Evolutionary conservation across 176 grass and related monocot species (phyloP), one percentile per base, ranked within the genome.

Genomic region (Rhynchospora breviuscula): DNA sequence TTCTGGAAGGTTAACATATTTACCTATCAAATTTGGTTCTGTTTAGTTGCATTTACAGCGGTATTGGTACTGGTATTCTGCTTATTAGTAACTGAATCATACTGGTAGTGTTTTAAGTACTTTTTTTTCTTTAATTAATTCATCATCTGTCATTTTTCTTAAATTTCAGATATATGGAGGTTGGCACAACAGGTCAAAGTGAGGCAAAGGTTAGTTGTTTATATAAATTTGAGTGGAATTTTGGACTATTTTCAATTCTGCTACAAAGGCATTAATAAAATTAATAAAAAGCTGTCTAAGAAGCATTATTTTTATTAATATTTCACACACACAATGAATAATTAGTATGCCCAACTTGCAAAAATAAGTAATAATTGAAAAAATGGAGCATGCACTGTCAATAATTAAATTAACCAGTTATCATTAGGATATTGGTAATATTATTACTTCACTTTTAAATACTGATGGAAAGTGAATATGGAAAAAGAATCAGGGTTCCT

Each of bases 151-250:
- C 22, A 81, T 46, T n/a, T 80, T 62, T 82, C 48, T 10, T 81
- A 65, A 70, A 74, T 91, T 94, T 87, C 92, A 98, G 95, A 98
- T 89, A 98, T 98, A 53, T 95, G 91, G 92, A 88, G 84, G 84
- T 88, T 98, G 79, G 95, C 92, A 17, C 89, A 91, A 65, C 82
- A 95, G 75, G 92, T 98, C 45, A 98, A 98, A 90, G 92, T 95
- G 77, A 98, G 95, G 61, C 95, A 98, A 95, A 93, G 95, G 95
- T 98, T 91, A 81, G 83, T 75, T 75, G 18, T 1, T 1, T 29
- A 35, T 35, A 35, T 3, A 40, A 40, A 0, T 40, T 40, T 40
- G 35, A 40, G 35, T 40, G 35, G 35, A 40, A 40, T 40, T 40
- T 40, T 40, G 35, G 35, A 40, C 35, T 40, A 40, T 40, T 40